Evolutionary conservation across 2,329 filamentous ascomycete species (phyloP).

Genomic region (Intubia oerlemansii): DNA sequence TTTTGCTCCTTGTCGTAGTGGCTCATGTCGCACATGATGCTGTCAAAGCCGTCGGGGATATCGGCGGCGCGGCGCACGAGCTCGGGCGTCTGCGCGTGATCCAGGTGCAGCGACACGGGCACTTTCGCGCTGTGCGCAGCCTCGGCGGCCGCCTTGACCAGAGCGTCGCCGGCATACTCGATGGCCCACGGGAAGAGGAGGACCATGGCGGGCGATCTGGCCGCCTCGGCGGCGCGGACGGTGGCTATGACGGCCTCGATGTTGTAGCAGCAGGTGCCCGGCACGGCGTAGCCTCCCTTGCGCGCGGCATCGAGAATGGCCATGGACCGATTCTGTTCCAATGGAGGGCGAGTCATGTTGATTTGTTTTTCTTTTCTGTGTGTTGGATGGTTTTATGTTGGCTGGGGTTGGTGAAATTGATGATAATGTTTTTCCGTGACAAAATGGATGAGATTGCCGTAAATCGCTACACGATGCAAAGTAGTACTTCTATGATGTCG

Average conservation of each 20-base stretch:
- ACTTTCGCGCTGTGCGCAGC: slow-evolving; percentile 34
- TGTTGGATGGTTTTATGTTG: neutral
- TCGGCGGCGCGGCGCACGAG: slow-evolving; percentile 39
- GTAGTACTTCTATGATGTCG: no score
- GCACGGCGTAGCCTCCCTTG: slow-evolving; percentile 33
- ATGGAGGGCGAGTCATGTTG: slow-evolving; percentile 16
- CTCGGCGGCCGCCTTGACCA: slow-evolving; percentile 32
- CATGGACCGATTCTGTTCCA: slow-evolving; percentile 27
- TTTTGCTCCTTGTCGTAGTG: slow-evolving; percentile 51
- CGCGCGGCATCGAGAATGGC: slow-evolving; percentile 34
- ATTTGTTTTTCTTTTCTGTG: no score
- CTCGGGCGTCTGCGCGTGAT: slow-evolving; percentile 43
- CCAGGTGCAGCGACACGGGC: slow-evolving; percentile 41
- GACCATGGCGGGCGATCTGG: slow-evolving; percentile 46
- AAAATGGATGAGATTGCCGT: no score
- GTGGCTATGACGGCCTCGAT: slow-evolving; percentile 28
- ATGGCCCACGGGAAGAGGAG: slow-evolving; percentile 58
- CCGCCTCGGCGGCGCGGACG: slow-evolving; percentile 46
- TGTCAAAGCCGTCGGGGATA: slow-evolving; percentile 38
- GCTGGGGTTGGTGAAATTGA: neutral
- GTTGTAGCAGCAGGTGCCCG: slow-evolving; percentile 29
- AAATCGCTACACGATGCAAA: no score
- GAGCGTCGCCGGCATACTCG: slow-evolving; percentile 35
- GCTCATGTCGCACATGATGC: slow-evolving; percentile 55
- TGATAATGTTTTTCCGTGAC: no score